These are phyloP conservation scores for Nannochloropsis oceanica DNA, from an alignment of 108 stramenopile species.

Conservation along the genomic window DNA sequence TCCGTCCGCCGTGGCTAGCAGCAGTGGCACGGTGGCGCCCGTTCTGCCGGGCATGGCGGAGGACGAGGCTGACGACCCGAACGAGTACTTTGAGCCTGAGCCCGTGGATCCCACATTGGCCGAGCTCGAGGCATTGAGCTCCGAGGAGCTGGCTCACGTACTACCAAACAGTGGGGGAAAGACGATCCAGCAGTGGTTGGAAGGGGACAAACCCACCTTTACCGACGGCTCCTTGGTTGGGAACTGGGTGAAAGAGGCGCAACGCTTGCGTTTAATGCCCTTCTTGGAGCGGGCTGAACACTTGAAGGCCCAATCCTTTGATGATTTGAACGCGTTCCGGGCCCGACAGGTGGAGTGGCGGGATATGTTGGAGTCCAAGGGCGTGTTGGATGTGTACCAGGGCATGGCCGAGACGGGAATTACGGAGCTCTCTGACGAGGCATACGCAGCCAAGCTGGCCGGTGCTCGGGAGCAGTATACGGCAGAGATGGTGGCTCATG, in stretches of 20 bases:
- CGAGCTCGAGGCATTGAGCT: not conserved
- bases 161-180: not conserved
- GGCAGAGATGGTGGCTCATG: not conserved
- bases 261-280: not conserved
- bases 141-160: not conserved
- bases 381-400: not conserved
- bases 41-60: not conserved
- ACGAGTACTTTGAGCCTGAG: not conserved
- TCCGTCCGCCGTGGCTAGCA: not conserved
- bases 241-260: not conserved
- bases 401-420: not conserved
- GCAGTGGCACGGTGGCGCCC: not conserved
- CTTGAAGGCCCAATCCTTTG: not conserved
- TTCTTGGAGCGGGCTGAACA: not conserved
- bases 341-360: not conserved
- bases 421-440: not conserved
- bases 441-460: not conserved
- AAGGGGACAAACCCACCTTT: not conserved
- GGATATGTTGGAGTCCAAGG: not conserved
- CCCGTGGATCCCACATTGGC: not conserved
- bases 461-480: not conserved
- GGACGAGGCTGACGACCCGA: not conserved
- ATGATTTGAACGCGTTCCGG: not conserved
- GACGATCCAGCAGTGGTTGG: not conserved
- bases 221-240: not conserved